These are phyloP conservation scores for Metschnikowia noctiluminum DNA, from an alignment of 805 yeast genomes.

Conservation along the genomic window DNA sequence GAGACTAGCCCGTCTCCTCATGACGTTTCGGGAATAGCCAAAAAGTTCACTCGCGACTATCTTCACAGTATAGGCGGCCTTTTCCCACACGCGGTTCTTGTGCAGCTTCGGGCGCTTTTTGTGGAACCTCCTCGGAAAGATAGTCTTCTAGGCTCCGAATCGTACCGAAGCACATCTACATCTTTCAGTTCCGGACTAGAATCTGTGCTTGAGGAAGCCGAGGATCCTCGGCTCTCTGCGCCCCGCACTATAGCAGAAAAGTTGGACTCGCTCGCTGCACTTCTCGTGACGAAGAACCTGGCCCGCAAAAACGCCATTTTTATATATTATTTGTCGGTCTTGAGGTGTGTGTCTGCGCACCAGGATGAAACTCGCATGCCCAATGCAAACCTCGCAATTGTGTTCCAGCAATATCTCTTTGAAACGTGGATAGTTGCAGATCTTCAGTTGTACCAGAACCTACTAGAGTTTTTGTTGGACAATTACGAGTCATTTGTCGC, in stretches of 20 bases:
- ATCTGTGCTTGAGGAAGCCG: constrained; percentile 7
- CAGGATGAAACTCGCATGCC: constrained; percentile 27
- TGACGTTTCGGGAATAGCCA: constrained; percentile 28
- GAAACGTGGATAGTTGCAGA: constrained; percentile 14
- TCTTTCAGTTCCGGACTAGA: constrained; percentile 10
- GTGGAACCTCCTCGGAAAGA: constrained; percentile 1
- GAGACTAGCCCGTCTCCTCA: constrained; percentile 18
- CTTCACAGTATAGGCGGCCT: constrained; percentile 14
- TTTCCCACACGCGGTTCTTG: constrained; percentile 6
- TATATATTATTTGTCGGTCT: constrained; percentile 17
- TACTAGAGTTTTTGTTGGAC: constrained; percentile 19
- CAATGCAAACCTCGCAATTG: constrained; percentile 25
- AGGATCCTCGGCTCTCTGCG: constrained; percentile 6
- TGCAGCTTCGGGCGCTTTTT: constrained; percentile 10
- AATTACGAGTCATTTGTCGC: constrained; percentile 13
- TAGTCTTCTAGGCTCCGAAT: constrained; percentile 7
- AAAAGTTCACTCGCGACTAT: constrained; percentile 21
- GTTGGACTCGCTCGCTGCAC: constrained; percentile 14
- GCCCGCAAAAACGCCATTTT: constrained; percentile 17
- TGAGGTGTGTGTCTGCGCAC: constrained; percentile 16
- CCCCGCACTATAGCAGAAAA: constrained; percentile 3
- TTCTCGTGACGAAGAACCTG: constrained; percentile 14
- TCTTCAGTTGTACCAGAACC: constrained; percentile 11
- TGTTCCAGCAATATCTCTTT: constrained; percentile 32
- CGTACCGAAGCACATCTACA: constrained; percentile 12